Evolutionary conservation across 1,284 basidiomycete genomes (phyloP), one percentile per base, ranked within the genome.

Genomic region (Xanthoconium separans): DNA sequence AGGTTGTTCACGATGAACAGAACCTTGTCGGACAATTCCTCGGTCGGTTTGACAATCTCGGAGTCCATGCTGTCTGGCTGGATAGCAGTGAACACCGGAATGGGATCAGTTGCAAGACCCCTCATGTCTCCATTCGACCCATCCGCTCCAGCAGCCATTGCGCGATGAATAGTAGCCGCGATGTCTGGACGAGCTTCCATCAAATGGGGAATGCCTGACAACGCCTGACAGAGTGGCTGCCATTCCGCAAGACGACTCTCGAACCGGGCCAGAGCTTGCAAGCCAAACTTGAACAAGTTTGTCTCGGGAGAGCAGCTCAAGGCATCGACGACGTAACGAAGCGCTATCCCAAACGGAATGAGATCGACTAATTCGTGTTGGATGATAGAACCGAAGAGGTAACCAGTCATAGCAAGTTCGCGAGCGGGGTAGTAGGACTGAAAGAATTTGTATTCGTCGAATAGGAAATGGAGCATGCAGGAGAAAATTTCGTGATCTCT

Each of bases 361-460:
- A 91, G 91, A 70, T 98, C 95, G 68, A 99, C 89, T 40, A 99
- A 83, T 65, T 94, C 86, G 66, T 91, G 86, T 68, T 98, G 93
- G 63, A 99, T 97, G 62, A 99, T 83, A 22, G 94, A 95, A 41
- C 97, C 97, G 64, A 99, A 99, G 34, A 99, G 83, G 65, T 94
- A 91, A 47, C 93, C 97, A 1, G 97, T 99, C 86, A 99, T 95
- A 43, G 89, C 87, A 45, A 99, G 82, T 75, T 99, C 95, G 58
- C 94, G 91, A 30, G 91, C 82, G 15, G 97, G 97, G 68, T 99
- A 96, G 70, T 83, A 94, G 49, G 92, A 91, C 70, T 97, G 93
- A 84, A 99, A 98, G 79, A 98, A 99, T 69, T 95, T 95, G 84
- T 98, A 98, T 77, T 99, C 97, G 83, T 99, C 97, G 73, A 99